These are phyloP conservation scores for Phytopythium oedochilum DNA, from an alignment of 352 stramenopile species.

Conservation along the genomic window DNA sequence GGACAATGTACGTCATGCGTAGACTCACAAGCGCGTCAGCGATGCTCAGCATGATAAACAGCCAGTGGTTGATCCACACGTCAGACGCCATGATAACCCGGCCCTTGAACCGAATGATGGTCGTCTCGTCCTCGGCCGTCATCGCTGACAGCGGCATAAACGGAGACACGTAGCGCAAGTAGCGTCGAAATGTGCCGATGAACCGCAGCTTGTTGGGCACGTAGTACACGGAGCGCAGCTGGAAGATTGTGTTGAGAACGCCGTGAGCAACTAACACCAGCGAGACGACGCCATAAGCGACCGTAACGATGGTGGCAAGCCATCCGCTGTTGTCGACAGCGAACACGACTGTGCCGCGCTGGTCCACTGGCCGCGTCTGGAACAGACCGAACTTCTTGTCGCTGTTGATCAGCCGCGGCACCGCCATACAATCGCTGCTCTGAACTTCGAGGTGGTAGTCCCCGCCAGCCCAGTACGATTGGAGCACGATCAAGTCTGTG, in stretches of 20 bases:
- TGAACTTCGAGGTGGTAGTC: conserved; percentile 49
- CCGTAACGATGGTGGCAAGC: conserved; percentile 28
- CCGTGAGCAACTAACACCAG: conserved; percentile 37
- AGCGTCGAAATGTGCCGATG: conserved; percentile 13
- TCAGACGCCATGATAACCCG: conserved; percentile 48
- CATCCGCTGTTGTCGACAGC: conserved; percentile 38
- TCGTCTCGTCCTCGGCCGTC: conserved; percentile 27
- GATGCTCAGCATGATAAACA: conserved; percentile 57
- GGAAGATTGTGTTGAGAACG: conserved; percentile 42
- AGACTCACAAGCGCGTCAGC: conserved; percentile 42
- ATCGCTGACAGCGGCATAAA: conserved; percentile 37
- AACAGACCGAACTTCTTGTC: conserved; percentile 51
- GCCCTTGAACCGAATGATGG: conserved; percentile 50
- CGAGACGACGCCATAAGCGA: conserved; percentile 40
- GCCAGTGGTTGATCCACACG: conserved; percentile 69
- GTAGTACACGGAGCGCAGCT: conserved; percentile 36
- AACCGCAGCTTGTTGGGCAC: conserved; percentile 38
- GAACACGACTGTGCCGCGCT: conserved; percentile 33
- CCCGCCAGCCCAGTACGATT: conserved; percentile 49
- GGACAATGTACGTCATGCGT: conserved; percentile 38
- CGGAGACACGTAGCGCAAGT: conserved; percentile 35
- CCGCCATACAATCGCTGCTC: conserved; percentile 41
- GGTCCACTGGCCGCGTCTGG: conserved; percentile 27
- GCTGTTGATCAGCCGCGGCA: conserved; percentile 30
- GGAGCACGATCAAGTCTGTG: conserved; percentile 54